These are phyloP conservation scores for Corrigiola litoralis DNA, from an alignment of 179 eudicot species.

Conservation along the genomic window DNA sequence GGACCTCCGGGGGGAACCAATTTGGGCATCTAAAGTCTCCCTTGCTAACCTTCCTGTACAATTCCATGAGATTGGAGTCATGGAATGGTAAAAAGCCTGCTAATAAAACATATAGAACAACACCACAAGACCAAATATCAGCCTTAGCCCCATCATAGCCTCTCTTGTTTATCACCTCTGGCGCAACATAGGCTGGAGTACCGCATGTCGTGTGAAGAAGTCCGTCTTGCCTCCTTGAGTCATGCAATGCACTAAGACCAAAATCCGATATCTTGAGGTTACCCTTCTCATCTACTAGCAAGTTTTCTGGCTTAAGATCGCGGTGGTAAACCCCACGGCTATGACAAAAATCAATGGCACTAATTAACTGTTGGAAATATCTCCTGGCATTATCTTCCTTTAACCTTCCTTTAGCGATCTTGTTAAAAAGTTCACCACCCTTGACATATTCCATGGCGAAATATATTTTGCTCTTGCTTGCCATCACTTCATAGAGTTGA, in stretches of 20 bases:
- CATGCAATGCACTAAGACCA: slow-evolving; percentile 60
- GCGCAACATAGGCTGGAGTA: slow-evolving; percentile 86
- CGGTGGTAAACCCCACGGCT: slow-evolving; percentile 87
- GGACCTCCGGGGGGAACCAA: slow-evolving; percentile 61
- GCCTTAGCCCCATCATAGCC: slow-evolving; percentile 81
- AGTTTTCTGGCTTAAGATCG: slow-evolving; percentile 78
- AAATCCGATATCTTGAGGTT: slow-evolving; percentile 70
- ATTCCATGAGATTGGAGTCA: slow-evolving; percentile 61
- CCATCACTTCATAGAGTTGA: slow-evolving; percentile 80
- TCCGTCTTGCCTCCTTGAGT: slow-evolving; percentile 60
- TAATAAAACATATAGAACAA: slow-evolving; percentile 58
- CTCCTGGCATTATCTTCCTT: slow-evolving; percentile 52
- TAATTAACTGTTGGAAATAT: slow-evolving; percentile 68
- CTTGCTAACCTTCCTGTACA: slow-evolving; percentile 59
- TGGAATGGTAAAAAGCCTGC: slow-evolving; percentile 77
- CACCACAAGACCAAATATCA: slow-evolving; percentile 89
- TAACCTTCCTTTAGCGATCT: slow-evolving; percentile 54
- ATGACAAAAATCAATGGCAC: slow-evolving; percentile 79
- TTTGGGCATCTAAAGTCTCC: slow-evolving; percentile 58
- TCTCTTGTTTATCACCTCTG: slow-evolving; percentile 61
- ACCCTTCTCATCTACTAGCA: slow-evolving; percentile 62
- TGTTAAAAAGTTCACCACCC: slow-evolving; percentile 77
- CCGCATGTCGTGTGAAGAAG: slow-evolving; percentile 82
- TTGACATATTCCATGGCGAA: slow-evolving; percentile 73
- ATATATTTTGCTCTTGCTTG: slow-evolving; percentile 70